Evolutionary conservation across 1,284 basidiomycete species (phyloP).

Genomic region (Anthracocystis setariae): DNA sequence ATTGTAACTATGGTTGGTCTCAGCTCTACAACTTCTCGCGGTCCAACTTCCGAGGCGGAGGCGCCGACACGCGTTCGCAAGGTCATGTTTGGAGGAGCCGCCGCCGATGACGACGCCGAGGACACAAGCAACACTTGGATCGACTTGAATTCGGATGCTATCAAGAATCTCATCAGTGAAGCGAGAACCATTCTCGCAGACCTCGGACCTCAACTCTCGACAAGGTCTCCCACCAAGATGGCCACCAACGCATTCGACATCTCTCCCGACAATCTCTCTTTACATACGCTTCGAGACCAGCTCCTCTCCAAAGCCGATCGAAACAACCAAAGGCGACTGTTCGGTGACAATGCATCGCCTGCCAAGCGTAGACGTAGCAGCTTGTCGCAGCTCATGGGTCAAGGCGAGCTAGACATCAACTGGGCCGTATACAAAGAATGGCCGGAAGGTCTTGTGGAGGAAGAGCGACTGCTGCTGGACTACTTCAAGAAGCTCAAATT

Average conservation of each 20-base stretch:
- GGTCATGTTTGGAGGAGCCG: slow-evolving; percentile 30
- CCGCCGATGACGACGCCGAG: slow-evolving; percentile 12
- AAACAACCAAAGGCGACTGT: slow-evolving; percentile 33
- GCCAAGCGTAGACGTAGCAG: slow-evolving; percentile 49
- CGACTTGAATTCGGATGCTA: slow-evolving; percentile 27
- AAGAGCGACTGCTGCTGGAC: slow-evolving; percentile 56
- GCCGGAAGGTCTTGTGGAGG: slow-evolving; percentile 54
- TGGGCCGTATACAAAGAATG: slow-evolving; percentile 60
- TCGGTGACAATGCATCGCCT: slow-evolving; percentile 38
- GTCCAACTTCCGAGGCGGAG: slow-evolving; percentile 14
- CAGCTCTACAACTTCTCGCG: slow-evolving; percentile 23
- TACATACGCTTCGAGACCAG: slow-evolving; percentile 47
- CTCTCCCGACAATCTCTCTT: slow-evolving; percentile 44
- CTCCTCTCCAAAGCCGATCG: slow-evolving; percentile 46
- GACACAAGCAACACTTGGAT: slow-evolving; percentile 5
- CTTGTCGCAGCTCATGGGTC: slow-evolving; percentile 39
- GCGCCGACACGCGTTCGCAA: slow-evolving; percentile 22
- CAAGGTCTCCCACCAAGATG: slow-evolving; percentile 39
- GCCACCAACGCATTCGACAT: slow-evolving; percentile 46
- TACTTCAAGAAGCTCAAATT: slow-evolving; percentile 65
- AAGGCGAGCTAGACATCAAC: slow-evolving; percentile 57
- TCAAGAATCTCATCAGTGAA: slow-evolving; percentile 29
- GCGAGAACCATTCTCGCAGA: slow-evolving; percentile 31
- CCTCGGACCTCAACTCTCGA: slow-evolving; percentile 41
- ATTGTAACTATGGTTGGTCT: slow-evolving; percentile 14